phyloP scores from a whole-genome alignment of 2,329 filamentous ascomycete species.

The Fusarium anthophilum region DNA sequence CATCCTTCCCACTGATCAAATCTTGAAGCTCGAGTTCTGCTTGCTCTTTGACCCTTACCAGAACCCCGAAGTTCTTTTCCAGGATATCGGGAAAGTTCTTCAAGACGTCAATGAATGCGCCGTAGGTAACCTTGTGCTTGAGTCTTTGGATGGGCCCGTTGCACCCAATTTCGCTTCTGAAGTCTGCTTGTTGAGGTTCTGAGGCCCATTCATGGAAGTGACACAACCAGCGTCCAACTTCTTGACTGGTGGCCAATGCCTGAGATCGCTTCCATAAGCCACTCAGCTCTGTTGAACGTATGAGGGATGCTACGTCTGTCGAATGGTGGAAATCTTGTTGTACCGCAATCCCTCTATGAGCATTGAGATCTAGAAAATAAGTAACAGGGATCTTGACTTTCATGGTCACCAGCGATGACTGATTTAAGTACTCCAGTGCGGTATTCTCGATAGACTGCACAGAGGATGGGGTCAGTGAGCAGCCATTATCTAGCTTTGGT shows the following conservation, averaged over 20 bases:
- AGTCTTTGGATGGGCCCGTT: neutral
- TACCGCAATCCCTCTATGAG: neutral
- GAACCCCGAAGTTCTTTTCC: neutral
- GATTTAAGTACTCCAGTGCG: neutral
- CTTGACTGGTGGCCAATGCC: neutral
- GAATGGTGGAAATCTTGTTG: neutral
- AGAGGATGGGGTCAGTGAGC: too few species aligned
- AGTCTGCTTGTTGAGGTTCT: neutral
- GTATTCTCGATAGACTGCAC: neutral
- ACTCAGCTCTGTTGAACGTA: neutral
- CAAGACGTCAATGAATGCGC: neutral
- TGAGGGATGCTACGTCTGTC: neutral
- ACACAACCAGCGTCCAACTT: neutral
- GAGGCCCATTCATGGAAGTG: neutral
- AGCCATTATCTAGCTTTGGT: neutral
- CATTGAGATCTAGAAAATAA: neutral
- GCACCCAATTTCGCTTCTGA: neutral
- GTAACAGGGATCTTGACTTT: neutral
- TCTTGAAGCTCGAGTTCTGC: neutral
- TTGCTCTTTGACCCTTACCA: neutral
- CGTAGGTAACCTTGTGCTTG: neutral
- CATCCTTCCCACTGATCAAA: fast-evolving
- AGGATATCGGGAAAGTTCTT: neutral
- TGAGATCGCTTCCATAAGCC: neutral
- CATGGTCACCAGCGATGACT: neutral